Base-by-base conservation (phyloP, 2,329 filamentous ascomycete genomes). In the Pezicula carpinea region DNA sequence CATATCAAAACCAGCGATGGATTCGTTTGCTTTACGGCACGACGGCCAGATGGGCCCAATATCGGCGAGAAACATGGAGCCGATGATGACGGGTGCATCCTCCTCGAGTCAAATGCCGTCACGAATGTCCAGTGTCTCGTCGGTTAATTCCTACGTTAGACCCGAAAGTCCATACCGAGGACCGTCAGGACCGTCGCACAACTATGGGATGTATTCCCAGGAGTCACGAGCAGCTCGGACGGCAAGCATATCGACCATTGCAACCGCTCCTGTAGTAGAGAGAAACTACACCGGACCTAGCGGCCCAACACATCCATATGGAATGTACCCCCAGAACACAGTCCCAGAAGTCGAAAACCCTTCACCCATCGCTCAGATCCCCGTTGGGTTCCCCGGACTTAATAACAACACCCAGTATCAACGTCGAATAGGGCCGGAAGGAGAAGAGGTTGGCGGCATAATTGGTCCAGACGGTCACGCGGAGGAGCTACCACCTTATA, bases 401-500 rank as follows among this genome's bases (percentile, higher is more conserved):
- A 57, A 58, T 15, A 79, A 77, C 50, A 29, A 29, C 26, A 29
- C 26, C 26, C 71, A 76, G 46, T 95, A 90, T 58, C 86, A 85
- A 59, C 74, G 87, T 52, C 81, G 85, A 43, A 67, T 89, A 43
- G 87, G 86, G 0, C 85, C 88, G 0, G 87, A 90, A 47, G 89
- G 89, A 44, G 89, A 96, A 67, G 91, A 96, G 57, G 73, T 80
- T n/a, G 89, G 85, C 39, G 90, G 91, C 63, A 80, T 96, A 45
- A 85, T 96, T 43, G 90, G 90, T 1, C 87, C 87, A 0, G 82
- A 95, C 59, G 91, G 91, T 1, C 90, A 96, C 62, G 85, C 87
- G 1, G 92, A 97, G 66, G 89, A 95, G 64, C 71, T 96, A 15
- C 92, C 92, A 11, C 92, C 92, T 1, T 97, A 97, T 63, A 88